Percentiles rank a stretch among this genome's conserved stretches.
Evolutionary conservation across 495 filamentous ascomycete species (phyloP).

Genomic region (Trichoderma parareesei): DNA sequence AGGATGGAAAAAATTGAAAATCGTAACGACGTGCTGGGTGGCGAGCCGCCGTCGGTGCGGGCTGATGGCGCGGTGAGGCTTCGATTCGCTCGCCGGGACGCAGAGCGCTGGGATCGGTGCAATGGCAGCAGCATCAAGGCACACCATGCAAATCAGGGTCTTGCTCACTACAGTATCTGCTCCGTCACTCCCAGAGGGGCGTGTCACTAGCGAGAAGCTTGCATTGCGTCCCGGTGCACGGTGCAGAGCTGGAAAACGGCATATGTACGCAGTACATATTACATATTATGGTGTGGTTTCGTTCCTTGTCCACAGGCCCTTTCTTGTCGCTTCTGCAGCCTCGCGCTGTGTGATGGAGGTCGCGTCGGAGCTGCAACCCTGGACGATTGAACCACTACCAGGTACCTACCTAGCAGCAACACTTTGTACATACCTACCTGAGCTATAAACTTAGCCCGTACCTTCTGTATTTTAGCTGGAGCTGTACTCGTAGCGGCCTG

Average conservation of each 20-base stretch:
- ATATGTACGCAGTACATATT: background rate
- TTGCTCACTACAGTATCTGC: background rate
- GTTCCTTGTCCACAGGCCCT: no score
- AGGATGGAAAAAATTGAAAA: background rate
- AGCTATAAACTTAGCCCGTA: no score
- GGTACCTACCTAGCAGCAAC: no score
- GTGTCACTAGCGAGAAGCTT: background rate
- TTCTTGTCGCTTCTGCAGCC: no score
- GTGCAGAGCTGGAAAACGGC: background rate
- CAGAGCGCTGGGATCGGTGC: background rate
- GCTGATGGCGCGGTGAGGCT: constrained; percentile 1
- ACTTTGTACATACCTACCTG: no score
- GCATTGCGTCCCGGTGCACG: background rate
- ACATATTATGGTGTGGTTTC: no score
- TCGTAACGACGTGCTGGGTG: background rate
- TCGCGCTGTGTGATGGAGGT: no score
- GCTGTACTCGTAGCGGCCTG: no score
- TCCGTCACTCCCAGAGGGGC: background rate
- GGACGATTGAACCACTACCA: no score
- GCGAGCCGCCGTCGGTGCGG: background rate
- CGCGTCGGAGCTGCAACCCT: no score
- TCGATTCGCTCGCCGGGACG: background rate
- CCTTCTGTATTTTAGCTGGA: no score
- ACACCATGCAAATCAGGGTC: constrained; percentile 6
- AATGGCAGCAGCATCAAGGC: constrained; percentile 2